Evolutionary conservation across 2,329 filamentous ascomycete species (phyloP).

Genomic region (Trichocomaceae sp.): DNA sequence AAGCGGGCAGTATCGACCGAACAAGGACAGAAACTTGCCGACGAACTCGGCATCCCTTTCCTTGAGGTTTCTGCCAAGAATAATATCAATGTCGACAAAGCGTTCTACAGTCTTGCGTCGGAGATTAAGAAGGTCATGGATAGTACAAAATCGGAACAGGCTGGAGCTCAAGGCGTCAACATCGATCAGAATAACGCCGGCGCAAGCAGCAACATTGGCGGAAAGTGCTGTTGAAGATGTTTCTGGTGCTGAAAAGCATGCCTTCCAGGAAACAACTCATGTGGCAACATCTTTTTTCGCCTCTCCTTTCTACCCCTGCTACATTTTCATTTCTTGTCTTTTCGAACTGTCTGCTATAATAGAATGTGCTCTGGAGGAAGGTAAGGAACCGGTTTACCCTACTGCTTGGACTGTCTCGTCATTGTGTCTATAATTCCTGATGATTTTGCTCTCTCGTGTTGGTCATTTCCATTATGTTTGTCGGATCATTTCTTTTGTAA

Average conservation of each 20-base stretch:
- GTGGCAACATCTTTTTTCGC: not conserved
- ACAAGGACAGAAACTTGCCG: constrained; percentile 84
- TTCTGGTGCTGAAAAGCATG: not conserved
- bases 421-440: constrained; percentile 20
- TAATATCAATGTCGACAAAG: constrained; percentile 99
- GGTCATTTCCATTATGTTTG: constrained; percentile 7
- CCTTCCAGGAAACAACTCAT: not conserved
- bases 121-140: constrained; percentile 99
- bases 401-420: constrained; percentile 17
- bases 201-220: constrained; percentile 45
- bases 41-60: constrained; percentile 96
- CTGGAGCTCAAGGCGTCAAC: constrained; percentile 56
- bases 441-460: constrained; percentile 12
- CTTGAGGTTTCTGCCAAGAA: constrained; percentile 97
- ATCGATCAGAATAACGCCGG: constrained; percentile 57
- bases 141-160: constrained; percentile 69
- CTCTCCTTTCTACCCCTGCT: not conserved
- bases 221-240: constrained; percentile 68
- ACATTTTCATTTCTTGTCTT: not conserved
- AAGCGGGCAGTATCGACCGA: constrained; percentile 92
- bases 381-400: constrained; percentile 3
- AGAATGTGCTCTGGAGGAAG: constrained; percentile 4
- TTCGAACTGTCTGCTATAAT: constrained; percentile 7
- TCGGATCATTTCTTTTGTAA: not conserved
- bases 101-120: constrained; percentile 87